phyloP scores from a whole-genome alignment of 2,329 filamentous ascomycete species.

The Alternaria novae-zelandiae region DNA sequence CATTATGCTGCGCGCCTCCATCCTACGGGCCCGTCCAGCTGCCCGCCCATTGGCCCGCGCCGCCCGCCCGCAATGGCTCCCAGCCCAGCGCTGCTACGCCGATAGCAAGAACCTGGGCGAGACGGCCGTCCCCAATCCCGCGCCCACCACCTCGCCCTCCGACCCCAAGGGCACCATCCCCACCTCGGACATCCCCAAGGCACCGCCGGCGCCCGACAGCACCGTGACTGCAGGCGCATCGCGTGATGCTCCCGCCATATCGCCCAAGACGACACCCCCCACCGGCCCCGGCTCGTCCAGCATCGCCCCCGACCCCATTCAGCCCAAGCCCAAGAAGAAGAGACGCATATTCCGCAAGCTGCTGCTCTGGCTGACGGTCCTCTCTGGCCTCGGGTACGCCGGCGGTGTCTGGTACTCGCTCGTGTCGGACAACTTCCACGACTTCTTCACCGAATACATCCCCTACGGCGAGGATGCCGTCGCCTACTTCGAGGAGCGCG shows the following conservation, averaged over 20 bases:
- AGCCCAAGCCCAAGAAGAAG: constrained; percentile 64
- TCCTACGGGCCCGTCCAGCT: constrained; percentile 57
- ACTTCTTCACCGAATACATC: constrained; percentile 97
- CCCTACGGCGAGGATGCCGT: constrained; percentile 95
- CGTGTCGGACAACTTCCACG: constrained; percentile 96
- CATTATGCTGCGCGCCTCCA: constrained; percentile 63
- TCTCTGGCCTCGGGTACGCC: constrained; percentile 79
- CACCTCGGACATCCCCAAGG: constrained; percentile 56
- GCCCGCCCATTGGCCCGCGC: constrained; percentile 42
- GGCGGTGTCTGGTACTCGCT: constrained; percentile 93
- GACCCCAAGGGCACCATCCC: constrained; percentile 54
- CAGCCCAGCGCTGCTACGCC: constrained; percentile 58
- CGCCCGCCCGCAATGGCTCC: constrained; percentile 47
- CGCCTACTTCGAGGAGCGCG: constrained; percentile 91
- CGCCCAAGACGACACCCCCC: constrained; percentile 46
- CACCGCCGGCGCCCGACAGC: constrained; percentile 52
- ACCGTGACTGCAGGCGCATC: constrained; percentile 40
- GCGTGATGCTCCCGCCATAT: constrained; percentile 38
- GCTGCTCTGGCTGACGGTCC: constrained; percentile 75
- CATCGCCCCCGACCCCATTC: constrained; percentile 49
- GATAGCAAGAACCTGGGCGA: constrained; percentile 50
- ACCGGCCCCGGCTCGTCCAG: constrained; percentile 53
- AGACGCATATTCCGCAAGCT: constrained; percentile 75
- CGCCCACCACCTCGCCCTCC: constrained; percentile 27
- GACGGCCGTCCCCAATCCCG: constrained; percentile 46